phyloP scores from a whole-genome alignment of 2,329 filamentous ascomycete species.

The Achaetomium macrosporum region DNA sequence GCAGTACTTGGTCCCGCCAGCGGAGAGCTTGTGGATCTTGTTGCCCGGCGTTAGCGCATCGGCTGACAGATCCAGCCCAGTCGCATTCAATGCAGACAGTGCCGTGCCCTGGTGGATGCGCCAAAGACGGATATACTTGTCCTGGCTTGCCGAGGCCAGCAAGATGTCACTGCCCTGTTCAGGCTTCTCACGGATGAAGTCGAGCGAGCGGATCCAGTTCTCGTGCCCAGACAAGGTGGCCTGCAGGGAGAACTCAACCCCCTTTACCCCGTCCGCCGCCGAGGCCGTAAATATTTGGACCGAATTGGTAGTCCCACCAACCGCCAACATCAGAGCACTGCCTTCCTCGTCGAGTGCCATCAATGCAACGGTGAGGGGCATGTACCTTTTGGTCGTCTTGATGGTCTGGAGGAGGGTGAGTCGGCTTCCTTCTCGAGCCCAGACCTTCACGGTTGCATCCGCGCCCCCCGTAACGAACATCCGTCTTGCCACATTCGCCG shows the following conservation, averaged over 20 bases:
- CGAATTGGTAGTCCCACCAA: constrained; percentile 76
- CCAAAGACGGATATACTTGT: constrained; percentile 96
- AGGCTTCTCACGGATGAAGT: constrained; percentile 61
- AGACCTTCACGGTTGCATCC: constrained; percentile 67
- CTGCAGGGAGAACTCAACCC: constrained; percentile 57
- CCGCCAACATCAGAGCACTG: constrained; percentile 62
- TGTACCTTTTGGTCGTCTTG: constrained; percentile 67
- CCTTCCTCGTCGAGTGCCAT: constrained; percentile 49
- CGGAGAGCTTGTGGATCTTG: constrained; percentile 74
- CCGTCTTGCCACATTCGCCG: constrained; percentile 29
- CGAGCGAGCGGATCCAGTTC: constrained; percentile 85
- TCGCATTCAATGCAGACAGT: constrained; percentile 50
- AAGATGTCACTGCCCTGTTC: constrained; percentile 60
- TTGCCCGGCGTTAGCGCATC: constrained; percentile 64
- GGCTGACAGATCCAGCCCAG: constrained; percentile 48
- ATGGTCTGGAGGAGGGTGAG: constrained; percentile 63
- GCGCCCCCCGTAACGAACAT: constrained; percentile 74
- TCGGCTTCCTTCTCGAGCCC: constrained; percentile 54
- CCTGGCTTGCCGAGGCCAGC: constrained; percentile 89
- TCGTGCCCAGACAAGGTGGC: constrained; percentile 85
- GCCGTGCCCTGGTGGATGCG: constrained; percentile 67
- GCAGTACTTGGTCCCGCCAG: constrained; percentile 59
- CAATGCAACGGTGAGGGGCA: constrained; percentile 73
- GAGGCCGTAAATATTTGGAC: constrained; percentile 70
- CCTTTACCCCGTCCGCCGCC: not conserved